Evolutionary conservation across 164 flowering plant species (phyloP), one percentile per base, ranked within the genome.

Genomic region (Taxillus chinensis): DNA sequence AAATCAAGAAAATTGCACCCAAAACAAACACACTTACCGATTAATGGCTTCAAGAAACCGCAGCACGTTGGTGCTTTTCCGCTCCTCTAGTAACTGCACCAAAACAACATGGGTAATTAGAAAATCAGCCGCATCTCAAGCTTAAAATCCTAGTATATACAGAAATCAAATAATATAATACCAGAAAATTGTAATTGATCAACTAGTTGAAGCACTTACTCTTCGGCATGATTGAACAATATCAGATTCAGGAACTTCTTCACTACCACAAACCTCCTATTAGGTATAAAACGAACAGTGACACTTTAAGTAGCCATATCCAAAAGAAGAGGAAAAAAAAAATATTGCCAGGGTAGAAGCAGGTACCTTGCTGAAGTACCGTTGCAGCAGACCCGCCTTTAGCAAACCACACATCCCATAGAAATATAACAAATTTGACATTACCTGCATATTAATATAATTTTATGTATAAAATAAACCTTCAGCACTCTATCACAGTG

Each of bases 301-400:
- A 54, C 41, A 41, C 5, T 38, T 5, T 39, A 41, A 54, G 13
- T 43, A 64, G 51, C 9, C 27, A 8, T 48, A 39, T 11, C 37
- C 40, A 56, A 38, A 12, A 57, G 45, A 61, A 12, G 54, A 5
- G 54, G 15, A 57, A 5, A 5, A 10, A 7, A 65, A 45, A 3
- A 7, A 42, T 40, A 43, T 40, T 45, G 27, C 45, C 45, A 62
- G 5, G 43, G 4, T 17, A 58, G 57, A 49, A 64, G 57, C 13
- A 50, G 59, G 54, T 75, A 93, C 96, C 92, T 85, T 84, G 78
- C 97, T 86, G 76, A 89, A 92, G 64, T 89, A 92, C 38, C 98
- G 79, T 59, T 82, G 81, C 53, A 89, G 87, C 72, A 92, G 70
- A 57, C 70, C 67, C 63, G 89, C 95, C 70, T 92, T 89, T 70